Evolutionary conservation across 192 early-diverging fungal species (phyloP).

Genomic region (Tieghemiomyces parasiticus): DNA sequence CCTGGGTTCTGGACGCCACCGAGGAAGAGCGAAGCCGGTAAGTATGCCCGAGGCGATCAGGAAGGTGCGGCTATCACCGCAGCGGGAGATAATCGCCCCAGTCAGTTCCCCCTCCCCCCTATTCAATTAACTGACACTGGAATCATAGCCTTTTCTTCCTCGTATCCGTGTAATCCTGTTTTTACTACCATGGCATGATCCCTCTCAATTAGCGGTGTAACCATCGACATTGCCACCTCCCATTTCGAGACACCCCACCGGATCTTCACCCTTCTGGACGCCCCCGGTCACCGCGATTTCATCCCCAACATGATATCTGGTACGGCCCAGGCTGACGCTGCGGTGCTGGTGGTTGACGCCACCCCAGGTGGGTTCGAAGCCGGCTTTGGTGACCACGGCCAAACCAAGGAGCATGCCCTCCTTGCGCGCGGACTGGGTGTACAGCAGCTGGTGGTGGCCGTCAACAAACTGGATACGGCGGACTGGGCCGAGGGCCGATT

Average conservation of each 20-base stretch:
- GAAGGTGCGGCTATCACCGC: too few species aligned
- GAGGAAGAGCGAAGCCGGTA: conserved; percentile 60
- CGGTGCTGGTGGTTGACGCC: conserved; percentile 84
- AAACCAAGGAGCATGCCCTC: conserved; percentile 92
- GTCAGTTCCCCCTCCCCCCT: too few species aligned
- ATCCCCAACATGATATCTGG: conserved; percentile 99
- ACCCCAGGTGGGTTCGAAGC: conserved; percentile 84
- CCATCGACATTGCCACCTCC: conserved; percentile 89
- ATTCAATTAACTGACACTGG: too few species aligned
- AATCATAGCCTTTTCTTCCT: too few species aligned
- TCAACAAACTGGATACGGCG: conserved; percentile 93
- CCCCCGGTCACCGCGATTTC: conserved; percentile 96
- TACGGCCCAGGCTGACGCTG: conserved; percentile 82
- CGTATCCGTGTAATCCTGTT: too few species aligned
- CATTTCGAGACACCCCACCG: conserved; percentile 69
- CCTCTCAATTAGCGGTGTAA: conserved; percentile 90
- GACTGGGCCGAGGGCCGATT: conserved; percentile 71
- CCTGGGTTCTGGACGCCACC: conserved; percentile 96
- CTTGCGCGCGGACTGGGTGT: conserved; percentile 87
- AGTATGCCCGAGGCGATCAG: not conserved
- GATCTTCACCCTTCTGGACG: conserved; percentile 81
- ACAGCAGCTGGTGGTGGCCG: conserved; percentile 75
- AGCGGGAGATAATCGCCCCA: too few species aligned
- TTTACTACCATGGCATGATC: too few species aligned
- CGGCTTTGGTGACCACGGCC: conserved; percentile 86